Percentiles rank a stretch among this genome's conserved stretches.
Conservation (phyloP, 768 basidiomycete species). For the Podaxis carcinomalis region DNA sequence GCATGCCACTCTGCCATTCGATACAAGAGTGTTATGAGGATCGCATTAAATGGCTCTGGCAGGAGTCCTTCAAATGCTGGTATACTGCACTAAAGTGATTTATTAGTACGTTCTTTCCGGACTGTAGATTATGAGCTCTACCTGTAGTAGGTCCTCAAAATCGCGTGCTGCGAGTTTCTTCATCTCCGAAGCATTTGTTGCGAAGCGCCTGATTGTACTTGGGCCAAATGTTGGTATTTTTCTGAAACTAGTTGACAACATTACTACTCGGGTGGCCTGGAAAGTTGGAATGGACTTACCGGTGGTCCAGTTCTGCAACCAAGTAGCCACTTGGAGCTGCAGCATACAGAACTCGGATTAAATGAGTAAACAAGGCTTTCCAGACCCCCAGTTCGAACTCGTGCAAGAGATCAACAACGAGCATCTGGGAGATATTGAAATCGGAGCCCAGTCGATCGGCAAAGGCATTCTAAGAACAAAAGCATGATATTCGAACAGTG, state of each 20-base stretch:
- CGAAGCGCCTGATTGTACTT: constrained; percentile 25
- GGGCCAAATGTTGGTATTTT: constrained; percentile 22
- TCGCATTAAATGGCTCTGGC: constrained; percentile 15
- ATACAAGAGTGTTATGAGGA: constrained; percentile 22
- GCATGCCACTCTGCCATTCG: constrained; percentile 28
- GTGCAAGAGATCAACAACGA: constrained; percentile 31
- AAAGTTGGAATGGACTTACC: too few relatives aligned
- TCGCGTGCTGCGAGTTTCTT: constrained; percentile 29
- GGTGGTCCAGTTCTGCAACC: constrained; percentile 11
- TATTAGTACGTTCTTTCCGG: not conserved
- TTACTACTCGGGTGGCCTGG: too few relatives aligned
- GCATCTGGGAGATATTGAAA: constrained; percentile 24
- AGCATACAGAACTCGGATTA: constrained; percentile 30
- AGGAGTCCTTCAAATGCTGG: constrained; percentile 36
- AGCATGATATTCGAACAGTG: too few relatives aligned
- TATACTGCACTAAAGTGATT: constrained; percentile 24
- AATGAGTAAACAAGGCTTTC: constrained; percentile 32
- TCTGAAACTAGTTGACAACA: constrained; percentile 24
- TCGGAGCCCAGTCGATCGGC: not conserved
- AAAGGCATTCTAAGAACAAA: too few relatives aligned
- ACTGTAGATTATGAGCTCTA: constrained; percentile 4
- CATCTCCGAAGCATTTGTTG: constrained; percentile 26
- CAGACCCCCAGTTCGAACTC: constrained; percentile 38
- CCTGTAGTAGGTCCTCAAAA: constrained; percentile 38
- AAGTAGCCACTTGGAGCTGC: constrained; percentile 14